Conservation (phyloP, 257 asterid genomes). For the Jaltomata sinuosa region DNA sequence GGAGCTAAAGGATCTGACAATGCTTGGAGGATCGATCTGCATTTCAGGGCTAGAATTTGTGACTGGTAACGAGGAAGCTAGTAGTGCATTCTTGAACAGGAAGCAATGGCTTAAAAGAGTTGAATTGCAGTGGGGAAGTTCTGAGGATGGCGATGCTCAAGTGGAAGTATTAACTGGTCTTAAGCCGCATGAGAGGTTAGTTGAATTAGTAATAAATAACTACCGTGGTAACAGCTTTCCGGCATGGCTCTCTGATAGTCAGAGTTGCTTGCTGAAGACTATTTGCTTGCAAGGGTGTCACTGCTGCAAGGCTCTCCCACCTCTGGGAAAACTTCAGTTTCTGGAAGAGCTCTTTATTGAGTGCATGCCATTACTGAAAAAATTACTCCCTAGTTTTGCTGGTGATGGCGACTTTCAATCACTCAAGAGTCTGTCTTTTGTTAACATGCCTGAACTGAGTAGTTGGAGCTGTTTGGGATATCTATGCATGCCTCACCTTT, state of each 20-base stretch:
- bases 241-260: constrained; percentile 14
- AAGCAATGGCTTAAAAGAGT: neutral
- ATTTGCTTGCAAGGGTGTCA: constrained; percentile 19
- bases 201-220: constrained; percentile 17
- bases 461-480: too few species aligned
- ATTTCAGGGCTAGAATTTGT: constrained; percentile 23
- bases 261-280: constrained; percentile 11
- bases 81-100: constrained; percentile 6
- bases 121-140: constrained; percentile 22
- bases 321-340: too few species aligned
- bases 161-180: constrained; percentile 29
- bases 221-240: constrained; percentile 21
- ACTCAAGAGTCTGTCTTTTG: too few species aligned
- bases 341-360: too few species aligned
- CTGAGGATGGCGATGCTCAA: neutral
- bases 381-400: too few species aligned
- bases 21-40: constrained; percentile 21
- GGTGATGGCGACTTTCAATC: too few species aligned
- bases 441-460: too few species aligned
- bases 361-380: too few species aligned
- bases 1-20: constrained; percentile 8
- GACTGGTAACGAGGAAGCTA: constrained; percentile 8
- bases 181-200: constrained; percentile 26
- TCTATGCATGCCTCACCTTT: too few species aligned
- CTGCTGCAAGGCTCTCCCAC: too few species aligned